A percentile compares a stretch with the other conserved stretches of the same genome.
Conservation (phyloP, 495 filamentous ascomycete genomes). For the Penicillium riverlandense region DNA sequence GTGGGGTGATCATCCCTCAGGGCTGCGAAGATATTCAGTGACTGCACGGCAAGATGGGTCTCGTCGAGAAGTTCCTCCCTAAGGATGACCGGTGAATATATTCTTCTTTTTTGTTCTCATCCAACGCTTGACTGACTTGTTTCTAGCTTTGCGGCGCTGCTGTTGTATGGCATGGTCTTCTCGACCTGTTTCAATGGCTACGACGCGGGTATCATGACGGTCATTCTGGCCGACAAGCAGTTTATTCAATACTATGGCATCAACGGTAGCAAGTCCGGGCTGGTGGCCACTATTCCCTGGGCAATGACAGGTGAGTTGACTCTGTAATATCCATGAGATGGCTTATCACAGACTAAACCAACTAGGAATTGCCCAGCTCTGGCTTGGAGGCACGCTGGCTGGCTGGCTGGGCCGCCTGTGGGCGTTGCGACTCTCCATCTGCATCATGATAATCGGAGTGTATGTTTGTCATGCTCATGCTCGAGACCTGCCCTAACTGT, state of each 20-base stretch:
- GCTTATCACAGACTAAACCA: not conserved
- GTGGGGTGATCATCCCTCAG: too few relatives aligned
- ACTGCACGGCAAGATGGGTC: conserved; percentile 11
- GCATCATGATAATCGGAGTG: conserved; percentile 25
- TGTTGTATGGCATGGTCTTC: conserved; percentile 29
- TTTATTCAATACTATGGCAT: conserved; percentile 29
- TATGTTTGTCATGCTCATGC: conserved; percentile 4
- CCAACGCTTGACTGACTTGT: not conserved
- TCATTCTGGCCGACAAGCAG: conserved; percentile 30
- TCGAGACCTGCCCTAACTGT: not conserved
- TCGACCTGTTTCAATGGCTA: conserved; percentile 32
- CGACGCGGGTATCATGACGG: conserved; percentile 33
- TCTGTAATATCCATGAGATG: not conserved
- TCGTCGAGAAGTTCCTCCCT: conserved; percentile 22
- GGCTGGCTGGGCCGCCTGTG: conserved; percentile 23
- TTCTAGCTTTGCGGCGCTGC: conserved; percentile 18
- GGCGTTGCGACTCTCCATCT: conserved; percentile 25
- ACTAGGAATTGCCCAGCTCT: conserved; percentile 20
- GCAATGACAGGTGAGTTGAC: conserved; percentile 21
- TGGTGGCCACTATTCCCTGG: conserved; percentile 32
- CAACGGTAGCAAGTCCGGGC: conserved; percentile 17
- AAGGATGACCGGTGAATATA: conserved; percentile 20
- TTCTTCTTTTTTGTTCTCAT: not conserved
- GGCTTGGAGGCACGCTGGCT: conserved; percentile 25
- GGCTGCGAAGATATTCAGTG: too few relatives aligned